Evolutionary conservation across 2,329 filamentous ascomycete genomes (phyloP), one percentile per base, ranked within the genome.

Genomic region (Ceratocystis lukuohia): DNA sequence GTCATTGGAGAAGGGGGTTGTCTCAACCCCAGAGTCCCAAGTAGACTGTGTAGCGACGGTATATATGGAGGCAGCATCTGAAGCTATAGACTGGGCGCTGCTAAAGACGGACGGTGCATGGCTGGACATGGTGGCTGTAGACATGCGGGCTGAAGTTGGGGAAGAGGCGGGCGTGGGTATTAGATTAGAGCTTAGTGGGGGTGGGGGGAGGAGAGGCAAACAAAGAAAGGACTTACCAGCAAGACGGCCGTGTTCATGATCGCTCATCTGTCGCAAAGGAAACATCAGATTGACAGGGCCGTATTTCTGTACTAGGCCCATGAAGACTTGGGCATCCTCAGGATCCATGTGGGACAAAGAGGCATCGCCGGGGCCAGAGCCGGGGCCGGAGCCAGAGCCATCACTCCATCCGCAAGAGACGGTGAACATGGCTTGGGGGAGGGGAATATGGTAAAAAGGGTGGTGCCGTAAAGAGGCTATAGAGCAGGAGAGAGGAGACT

Each of bases 81-180:
- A 78, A n/a, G 72, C 73, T 63, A 77, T 75, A 6, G 76, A 78
- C 64, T 72, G 75, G 66, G 75, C 77, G 75, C 76, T 78, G 20
- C 74, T 74, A 64, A 78, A 70, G 5, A 77, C 77, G 5, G 77
- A 76, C 5, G 74, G 76, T 17, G 69, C 65, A 68, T 73, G 76
- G 72, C 76, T 78, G 67, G 77, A 72, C 22, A 77, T 70, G 12
- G 76, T 77, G 22, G 72, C 74, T 12, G 74, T 75, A 3, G 77
- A 78, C 63, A 74, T 72, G 50, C 75, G 76, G 6, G 76, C 76
- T 77, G 66, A 37, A 44, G 28, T 25, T n/a, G 50, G 66, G 2
- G 28, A 56, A 48, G 41, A 8, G n/a, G 6, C 28, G 37, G 37
- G 45, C 65, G 48, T 65, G 62, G 48, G 20, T 50, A 45, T 41